Evolutionary conservation across 371 early-diverging fungal genomes (phyloP), one percentile per base, ranked within the genome.

Genomic region (Mycotypha africana): DNA sequence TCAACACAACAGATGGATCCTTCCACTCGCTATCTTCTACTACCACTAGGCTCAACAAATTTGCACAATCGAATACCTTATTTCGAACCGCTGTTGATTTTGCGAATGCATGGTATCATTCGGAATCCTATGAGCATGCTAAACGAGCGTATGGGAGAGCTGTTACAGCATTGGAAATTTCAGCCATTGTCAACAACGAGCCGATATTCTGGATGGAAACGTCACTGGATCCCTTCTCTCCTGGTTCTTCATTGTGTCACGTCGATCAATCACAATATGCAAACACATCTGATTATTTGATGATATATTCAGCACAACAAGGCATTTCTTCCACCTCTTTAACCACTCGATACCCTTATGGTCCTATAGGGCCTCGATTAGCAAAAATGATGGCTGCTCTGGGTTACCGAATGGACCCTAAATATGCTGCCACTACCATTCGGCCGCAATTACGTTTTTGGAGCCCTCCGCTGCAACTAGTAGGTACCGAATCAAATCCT

Each of bases 331-430:
- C 62, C 3, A 19, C 30, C 1, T 42, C 17, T 4, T 30, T 59
- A 19, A 36, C 54, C 30, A 11, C 16, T 8, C 1, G 40, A 2
- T 56, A 43, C 19, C 41, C 57, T n/a, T 47, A 45, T 14, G 72
- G 71, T 12, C 73, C 76, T 8, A n/a, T 74, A 31, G 79, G 79
- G 0, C 74, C 79, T 0, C 48, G 58, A 16, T 44, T 75, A 16
- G 16, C 61, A 7, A 50, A 22, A 4, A 23, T 67, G 4, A 39
- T 79, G 35, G 61, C 62, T 14, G 42, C 46, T 15, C 45, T 79
- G 1, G 80, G 80, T 2, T 79, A 77, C 34, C 32, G 17, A 20
- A 32, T 47, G 4, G 50, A 38, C n/a, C 20, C 49, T n/a, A 28
- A 28, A 8, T 8, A 5, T 8, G 5, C 28, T 11, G 11, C 11